Conservation (phyloP, 257 asterid species). For the Nicotiana sylvestris region DNA sequence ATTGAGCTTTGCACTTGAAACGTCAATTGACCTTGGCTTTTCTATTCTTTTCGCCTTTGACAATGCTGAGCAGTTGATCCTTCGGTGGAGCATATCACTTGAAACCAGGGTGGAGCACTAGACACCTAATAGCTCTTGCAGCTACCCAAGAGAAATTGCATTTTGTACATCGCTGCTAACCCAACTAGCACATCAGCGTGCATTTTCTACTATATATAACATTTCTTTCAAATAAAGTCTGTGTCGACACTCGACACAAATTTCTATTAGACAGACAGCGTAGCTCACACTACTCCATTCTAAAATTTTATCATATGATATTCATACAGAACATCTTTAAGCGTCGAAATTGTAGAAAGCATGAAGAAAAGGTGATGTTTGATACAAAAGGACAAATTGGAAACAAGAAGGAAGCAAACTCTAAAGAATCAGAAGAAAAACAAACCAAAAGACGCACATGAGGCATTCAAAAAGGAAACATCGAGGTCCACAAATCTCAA, state of each 20-base stretch:
- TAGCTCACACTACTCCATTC: background rate
- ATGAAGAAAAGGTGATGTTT: background rate
- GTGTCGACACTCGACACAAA: background rate
- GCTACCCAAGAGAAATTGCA: background rate
- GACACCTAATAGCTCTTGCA: background rate
- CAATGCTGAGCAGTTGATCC: background rate
- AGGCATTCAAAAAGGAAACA: background rate
- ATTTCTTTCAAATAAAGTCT: background rate
- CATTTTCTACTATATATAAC: background rate
- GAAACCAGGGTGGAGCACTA: background rate
- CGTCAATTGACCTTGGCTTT: background rate
- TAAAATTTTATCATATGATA: background rate
- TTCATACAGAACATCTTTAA: background rate
- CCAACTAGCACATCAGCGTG: background rate
- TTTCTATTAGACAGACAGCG: background rate
- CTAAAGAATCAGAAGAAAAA: background rate
- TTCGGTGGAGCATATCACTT: background rate
- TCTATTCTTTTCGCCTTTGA: background rate
- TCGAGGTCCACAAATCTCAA: background rate
- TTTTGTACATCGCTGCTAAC: background rate
- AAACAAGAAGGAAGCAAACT: background rate
- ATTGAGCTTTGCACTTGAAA: background rate
- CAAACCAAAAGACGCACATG: background rate
- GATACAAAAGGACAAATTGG: background rate
- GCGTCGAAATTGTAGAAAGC: background rate